Evolutionary conservation across 2,329 filamentous ascomycete species (phyloP).

Genomic region (Zymoseptoria ardabiliae): DNA sequence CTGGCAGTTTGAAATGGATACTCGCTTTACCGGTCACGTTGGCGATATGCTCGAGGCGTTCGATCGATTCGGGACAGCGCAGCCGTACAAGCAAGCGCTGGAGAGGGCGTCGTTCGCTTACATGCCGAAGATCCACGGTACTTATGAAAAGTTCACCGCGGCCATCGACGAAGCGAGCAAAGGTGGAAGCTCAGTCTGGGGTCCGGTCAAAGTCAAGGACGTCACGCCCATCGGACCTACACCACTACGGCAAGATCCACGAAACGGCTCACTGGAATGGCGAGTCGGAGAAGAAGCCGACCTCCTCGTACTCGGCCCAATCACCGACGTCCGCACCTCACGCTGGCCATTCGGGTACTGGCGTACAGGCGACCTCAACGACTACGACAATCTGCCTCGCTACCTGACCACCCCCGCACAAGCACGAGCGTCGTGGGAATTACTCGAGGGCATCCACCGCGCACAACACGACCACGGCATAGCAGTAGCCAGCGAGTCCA

Average conservation of each 20-base stretch:
- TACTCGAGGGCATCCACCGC: slow-evolving; percentile 30
- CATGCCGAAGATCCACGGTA: slow-evolving; percentile 43
- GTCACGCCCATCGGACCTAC: slow-evolving; percentile 62
- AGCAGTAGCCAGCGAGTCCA: slow-evolving; percentile 31
- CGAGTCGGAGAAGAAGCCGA: slow-evolving; percentile 84
- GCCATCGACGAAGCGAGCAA: background rate
- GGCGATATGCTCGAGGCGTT: slow-evolving; percentile 67
- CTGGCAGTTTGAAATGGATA: slow-evolving; percentile 79
- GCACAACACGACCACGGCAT: slow-evolving; percentile 28
- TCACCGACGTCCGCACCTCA: slow-evolving; percentile 9
- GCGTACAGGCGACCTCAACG: slow-evolving; percentile 25
- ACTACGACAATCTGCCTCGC: slow-evolving; percentile 16
- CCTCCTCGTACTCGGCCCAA: slow-evolving; percentile 35
- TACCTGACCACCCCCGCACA: slow-evolving; percentile 35
- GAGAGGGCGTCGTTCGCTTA: slow-evolving; percentile 50
- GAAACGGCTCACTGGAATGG: slow-evolving; percentile 70
- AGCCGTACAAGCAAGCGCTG: slow-evolving; percentile 50
- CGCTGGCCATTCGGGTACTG: slow-evolving; percentile 32
- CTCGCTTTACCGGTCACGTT: slow-evolving; percentile 67
- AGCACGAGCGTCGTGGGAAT: slow-evolving; percentile 26
- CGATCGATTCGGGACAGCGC: slow-evolving; percentile 43
- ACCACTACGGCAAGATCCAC: slow-evolving; percentile 58
- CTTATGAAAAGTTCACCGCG: background rate
- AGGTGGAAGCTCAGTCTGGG: slow-evolving; percentile 30
- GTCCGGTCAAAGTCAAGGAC: slow-evolving; percentile 29